Evolutionary conservation across 2,329 filamentous ascomycete genomes (phyloP).

Genomic region (Ophiostoma fasciatum): DNA sequence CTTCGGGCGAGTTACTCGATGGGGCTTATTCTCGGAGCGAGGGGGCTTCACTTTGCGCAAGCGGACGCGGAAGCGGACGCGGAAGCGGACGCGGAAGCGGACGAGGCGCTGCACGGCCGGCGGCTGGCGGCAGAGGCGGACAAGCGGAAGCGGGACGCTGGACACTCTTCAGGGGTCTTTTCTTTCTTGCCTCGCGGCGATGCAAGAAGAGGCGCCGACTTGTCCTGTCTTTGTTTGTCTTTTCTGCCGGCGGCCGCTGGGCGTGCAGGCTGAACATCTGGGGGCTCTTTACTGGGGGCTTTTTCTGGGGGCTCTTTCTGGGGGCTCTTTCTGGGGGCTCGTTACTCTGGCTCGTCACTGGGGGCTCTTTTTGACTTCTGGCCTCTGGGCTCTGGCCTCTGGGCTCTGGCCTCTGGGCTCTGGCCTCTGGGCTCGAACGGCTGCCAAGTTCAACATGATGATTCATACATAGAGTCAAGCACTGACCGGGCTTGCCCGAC

Average conservation of each 20-base stretch:
- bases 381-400: too few relatives aligned
- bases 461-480: conserved; percentile 98
- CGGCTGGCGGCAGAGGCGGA: too few relatives aligned
- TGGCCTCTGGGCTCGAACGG: neutral
- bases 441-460: conserved; percentile 62
- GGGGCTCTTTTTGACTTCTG: too few relatives aligned
- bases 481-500: conserved; percentile 48
- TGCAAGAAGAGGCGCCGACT: conserved; percentile 1
- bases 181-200: neutral
- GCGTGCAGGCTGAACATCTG: conserved; percentile 13
- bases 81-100: too few relatives aligned
- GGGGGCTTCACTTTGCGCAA: conserved; percentile 48
- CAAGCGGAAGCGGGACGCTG: conserved; percentile 8
- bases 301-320: conserved; percentile 7
- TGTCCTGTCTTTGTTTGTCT: conserved; percentile 2
- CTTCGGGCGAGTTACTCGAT: conserved; percentile 80
- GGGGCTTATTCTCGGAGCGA: conserved; percentile 99
- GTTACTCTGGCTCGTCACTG: too few relatives aligned
- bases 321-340: conserved; percentile 21
- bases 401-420: conserved; percentile 20
- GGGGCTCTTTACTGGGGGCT: neutral
- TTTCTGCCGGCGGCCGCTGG: conserved; percentile 2
- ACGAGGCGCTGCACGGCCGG: too few relatives aligned
- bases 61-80: too few relatives aligned
- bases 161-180: conserved; percentile 8